Evolutionary conservation across 1,284 basidiomycete species (phyloP).

Genomic region (Heterobasidion occidentale): DNA sequence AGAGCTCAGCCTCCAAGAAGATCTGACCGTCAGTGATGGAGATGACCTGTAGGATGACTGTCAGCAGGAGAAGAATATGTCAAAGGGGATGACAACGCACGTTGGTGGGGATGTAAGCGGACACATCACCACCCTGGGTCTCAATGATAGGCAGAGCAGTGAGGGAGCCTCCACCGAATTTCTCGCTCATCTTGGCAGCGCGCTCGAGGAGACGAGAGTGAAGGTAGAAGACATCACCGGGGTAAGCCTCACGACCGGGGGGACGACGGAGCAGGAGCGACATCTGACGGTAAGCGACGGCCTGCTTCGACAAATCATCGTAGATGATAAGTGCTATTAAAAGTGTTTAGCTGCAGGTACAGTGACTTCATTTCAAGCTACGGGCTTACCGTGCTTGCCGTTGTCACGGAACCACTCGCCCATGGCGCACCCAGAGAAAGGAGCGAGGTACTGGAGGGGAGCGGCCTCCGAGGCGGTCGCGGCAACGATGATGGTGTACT

Average conservation of each 20-base stretch:
- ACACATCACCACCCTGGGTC: conserved; percentile 99
- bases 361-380: neutral
- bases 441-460: conserved; percentile 97
- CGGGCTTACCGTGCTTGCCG: conserved; percentile 77
- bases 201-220: conserved; percentile 99
- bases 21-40: conserved; percentile 98
- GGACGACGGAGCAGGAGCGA: conserved; percentile 98
- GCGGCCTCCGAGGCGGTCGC: conserved; percentile 99
- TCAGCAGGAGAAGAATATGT: neutral
- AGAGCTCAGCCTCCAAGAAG: conserved; percentile 98
- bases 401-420: conserved; percentile 99
- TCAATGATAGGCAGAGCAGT: conserved; percentile 99
- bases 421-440: conserved; percentile 99
- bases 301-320: conserved; percentile 99
- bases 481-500: conserved; percentile 98
- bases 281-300: conserved; percentile 99
- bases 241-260: conserved; percentile 99
- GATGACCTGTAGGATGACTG: conserved; percentile 58
- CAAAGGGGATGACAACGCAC: conserved; percentile 31
- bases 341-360: neutral
- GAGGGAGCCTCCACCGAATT: conserved; percentile 95
- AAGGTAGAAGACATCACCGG: conserved; percentile 99
- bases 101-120: conserved; percentile 89
- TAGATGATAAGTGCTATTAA: conserved; percentile 89
- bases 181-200: conserved; percentile 99